Conservation (phyloP, 257 asterid species). For the Paulownia fortunei region DNA sequence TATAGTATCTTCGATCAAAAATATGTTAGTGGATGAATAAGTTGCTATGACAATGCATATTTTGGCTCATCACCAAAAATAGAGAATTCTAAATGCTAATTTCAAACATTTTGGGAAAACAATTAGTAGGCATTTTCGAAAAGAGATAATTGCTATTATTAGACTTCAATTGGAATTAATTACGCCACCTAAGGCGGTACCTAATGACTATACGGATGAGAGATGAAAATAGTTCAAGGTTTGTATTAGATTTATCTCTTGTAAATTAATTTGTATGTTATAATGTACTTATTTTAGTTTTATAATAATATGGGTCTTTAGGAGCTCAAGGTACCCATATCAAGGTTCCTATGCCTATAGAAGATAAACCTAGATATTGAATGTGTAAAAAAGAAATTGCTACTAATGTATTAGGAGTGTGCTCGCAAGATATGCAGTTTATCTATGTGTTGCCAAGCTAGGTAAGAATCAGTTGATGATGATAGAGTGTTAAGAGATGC, state of each 20-base stretch:
- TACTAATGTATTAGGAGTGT: not conserved
- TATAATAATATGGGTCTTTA: not conserved
- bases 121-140: not conserved
- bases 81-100: not conserved
- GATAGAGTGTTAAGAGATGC: not conserved
- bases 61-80: not conserved
- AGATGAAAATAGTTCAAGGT: not conserved
- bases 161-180: not conserved
- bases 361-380: not conserved
- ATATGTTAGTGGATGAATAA: not conserved
- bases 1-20: not conserved
- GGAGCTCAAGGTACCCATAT: constrained; percentile 15
- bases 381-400: constrained; percentile 4
- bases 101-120: not conserved
- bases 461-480: not conserved
- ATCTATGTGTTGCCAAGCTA: not conserved
- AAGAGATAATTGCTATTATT: not conserved
- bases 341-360: not conserved
- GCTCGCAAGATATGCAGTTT: not conserved
- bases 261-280: not conserved
- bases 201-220: not conserved
- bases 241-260: not conserved
- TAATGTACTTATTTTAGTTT: not conserved
- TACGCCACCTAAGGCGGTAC: not conserved
- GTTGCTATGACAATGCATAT: not conserved